Percentiles rank a stretch among this genome's conserved stretches.
These are phyloP conservation scores for Lyophyllum shimeji DNA, from an alignment of 768 basidiomycete species.

Conservation along the genomic window DNA sequence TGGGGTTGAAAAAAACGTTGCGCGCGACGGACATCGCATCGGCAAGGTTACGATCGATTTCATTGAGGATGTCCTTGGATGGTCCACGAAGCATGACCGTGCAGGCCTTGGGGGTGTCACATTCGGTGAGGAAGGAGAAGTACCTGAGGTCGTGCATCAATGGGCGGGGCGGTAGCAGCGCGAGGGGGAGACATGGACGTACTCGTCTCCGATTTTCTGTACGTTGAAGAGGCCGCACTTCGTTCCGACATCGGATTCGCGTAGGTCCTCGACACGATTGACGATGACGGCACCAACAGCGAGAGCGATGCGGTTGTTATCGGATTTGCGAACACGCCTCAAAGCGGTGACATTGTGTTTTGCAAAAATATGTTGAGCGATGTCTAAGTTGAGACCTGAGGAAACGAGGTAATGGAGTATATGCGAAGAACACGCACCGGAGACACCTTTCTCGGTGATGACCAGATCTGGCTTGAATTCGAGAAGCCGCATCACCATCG, in stretches of 20 bases:
- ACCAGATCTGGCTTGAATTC: slow-evolving; percentile 95
- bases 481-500: slow-evolving; percentile 77
- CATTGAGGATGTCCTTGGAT: slow-evolving; percentile 97
- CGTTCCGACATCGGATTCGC: slow-evolving; percentile 90
- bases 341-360: slow-evolving; percentile 90
- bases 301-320: slow-evolving; percentile 97
- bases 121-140: slow-evolving; percentile 96
- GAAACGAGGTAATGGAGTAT: neutral
- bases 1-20: slow-evolving; percentile 95
- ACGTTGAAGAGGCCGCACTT: slow-evolving; percentile 95
- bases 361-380: slow-evolving; percentile 88
- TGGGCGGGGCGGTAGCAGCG: neutral
- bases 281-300: slow-evolving; percentile 96
- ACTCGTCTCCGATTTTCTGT: slow-evolving; percentile 98
- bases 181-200: slow-evolving; percentile 17
- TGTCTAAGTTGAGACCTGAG: slow-evolving; percentile 49
- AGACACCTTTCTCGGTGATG: slow-evolving; percentile 97
- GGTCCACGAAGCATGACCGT: slow-evolving; percentile 97
- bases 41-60: slow-evolving; percentile 95
- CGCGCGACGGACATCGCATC: slow-evolving; percentile 98
- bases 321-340: slow-evolving; percentile 96
- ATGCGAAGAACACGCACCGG: slow-evolving; percentile 54
- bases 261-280: slow-evolving; percentile 92
- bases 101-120: slow-evolving; percentile 90
- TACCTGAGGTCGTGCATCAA: slow-evolving; percentile 44